Percentiles rank a stretch among this genome's conserved stretches.
Conservation (phyloP, 208 protist species). For the Trypanosoma platydactyli region DNA sequence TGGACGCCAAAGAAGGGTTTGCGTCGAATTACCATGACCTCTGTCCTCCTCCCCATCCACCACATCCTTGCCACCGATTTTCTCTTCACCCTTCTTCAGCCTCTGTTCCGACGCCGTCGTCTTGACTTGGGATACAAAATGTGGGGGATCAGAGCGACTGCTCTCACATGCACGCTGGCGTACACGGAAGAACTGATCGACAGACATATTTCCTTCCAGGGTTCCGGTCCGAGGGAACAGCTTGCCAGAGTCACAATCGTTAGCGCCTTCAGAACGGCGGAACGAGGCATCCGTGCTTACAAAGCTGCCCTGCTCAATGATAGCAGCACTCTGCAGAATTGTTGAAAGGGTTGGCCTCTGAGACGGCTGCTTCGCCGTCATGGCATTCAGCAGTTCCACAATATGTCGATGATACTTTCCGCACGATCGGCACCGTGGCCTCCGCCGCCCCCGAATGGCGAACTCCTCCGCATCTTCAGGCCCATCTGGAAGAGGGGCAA, state of each 20-base stretch:
- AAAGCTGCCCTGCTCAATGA: conserved; percentile 36
- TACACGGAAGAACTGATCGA: too few relatives aligned
- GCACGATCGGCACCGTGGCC: conserved; percentile 32
- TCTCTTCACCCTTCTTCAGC: neutral
- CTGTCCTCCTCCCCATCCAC: neutral
- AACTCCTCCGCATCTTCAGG: neutral
- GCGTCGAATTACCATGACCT: neutral
- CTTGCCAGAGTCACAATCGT: neutral
- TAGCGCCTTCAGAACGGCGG: neutral
- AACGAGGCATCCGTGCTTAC: neutral
- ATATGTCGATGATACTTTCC: conserved; percentile 39
- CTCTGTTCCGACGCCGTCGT: too few relatives aligned
- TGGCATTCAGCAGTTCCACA: conserved; percentile 40
- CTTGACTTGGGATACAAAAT: too few relatives aligned
- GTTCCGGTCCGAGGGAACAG: too few relatives aligned
- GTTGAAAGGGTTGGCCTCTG: conserved; percentile 28
- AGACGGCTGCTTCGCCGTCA: conserved; percentile 30
- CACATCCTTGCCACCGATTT: too few relatives aligned
- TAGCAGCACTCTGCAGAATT: conserved; percentile 30
- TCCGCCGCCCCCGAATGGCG: neutral
- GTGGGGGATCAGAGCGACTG: too few relatives aligned
- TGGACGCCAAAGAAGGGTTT: conserved; percentile 33
- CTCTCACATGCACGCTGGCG: too few relatives aligned
- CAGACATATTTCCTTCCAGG: too few relatives aligned
- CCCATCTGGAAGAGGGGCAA: conserved; percentile 3